Evolutionary conservation across 2,329 filamentous ascomycete genomes (phyloP).

Genomic region (Huntiella abstrusa): DNA sequence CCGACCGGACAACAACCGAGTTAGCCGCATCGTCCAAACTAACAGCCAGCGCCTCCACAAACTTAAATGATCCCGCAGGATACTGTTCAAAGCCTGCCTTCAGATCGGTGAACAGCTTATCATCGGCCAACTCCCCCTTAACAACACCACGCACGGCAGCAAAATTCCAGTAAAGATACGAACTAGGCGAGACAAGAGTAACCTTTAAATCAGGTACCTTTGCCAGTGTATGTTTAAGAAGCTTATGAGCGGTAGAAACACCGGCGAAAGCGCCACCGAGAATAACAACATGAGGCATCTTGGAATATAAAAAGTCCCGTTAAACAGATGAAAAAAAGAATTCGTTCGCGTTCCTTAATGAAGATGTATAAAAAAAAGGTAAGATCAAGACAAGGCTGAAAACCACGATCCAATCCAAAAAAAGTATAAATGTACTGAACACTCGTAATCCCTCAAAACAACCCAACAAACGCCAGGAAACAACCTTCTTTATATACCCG

Average conservation of each 20-base stretch:
- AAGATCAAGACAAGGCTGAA: too few relatives aligned
- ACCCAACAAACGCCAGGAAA: too few relatives aligned
- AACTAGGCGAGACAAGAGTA: conserved; percentile 27
- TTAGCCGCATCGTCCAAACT: conserved; percentile 24
- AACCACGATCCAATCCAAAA: too few relatives aligned
- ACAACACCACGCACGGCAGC: conserved; percentile 30
- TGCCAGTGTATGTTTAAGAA: conserved; percentile 25
- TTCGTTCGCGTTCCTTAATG: neutral
- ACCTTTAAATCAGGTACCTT: conserved; percentile 24
- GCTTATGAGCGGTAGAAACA: conserved; percentile 29
- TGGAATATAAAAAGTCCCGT: neutral
- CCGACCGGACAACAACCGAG: conserved; percentile 23
- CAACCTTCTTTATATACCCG: too few relatives aligned
- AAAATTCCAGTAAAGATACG: conserved; percentile 30
- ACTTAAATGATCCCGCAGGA: conserved; percentile 28
- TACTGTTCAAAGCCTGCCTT: conserved; percentile 30
- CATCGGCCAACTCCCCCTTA: conserved; percentile 26
- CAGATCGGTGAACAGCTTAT: conserved; percentile 19
- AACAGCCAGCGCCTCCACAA: conserved; percentile 30
- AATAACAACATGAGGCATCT: conserved; percentile 26
- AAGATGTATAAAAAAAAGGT: neutral
- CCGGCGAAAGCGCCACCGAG: conserved; percentile 30
- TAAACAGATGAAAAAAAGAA: neutral
- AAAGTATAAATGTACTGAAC: too few relatives aligned
- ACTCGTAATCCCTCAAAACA: too few relatives aligned